Conservation (phyloP, 176 grass and related monocot genomes). For the Sorghum bicolor region DNA sequence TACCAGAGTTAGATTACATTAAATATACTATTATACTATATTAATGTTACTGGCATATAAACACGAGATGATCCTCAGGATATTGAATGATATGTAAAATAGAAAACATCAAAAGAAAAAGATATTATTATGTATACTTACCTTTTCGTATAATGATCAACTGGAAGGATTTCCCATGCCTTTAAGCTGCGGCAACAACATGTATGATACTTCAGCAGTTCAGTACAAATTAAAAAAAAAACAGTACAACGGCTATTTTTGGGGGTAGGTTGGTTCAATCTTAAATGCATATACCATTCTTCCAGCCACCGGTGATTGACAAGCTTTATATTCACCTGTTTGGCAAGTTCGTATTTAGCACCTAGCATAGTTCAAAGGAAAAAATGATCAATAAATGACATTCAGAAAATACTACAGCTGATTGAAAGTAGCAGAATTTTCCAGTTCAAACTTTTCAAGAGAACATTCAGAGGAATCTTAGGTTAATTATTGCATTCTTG, state of each 20-base stretch:
- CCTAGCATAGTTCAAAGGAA: slow-evolving; percentile 36
- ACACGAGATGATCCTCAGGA: neutral
- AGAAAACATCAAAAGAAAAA: neutral
- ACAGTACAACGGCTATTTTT: neutral
- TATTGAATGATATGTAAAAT: neutral
- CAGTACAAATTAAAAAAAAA: neutral
- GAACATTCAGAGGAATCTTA: neutral
- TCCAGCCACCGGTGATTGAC: slow-evolving; percentile 78
- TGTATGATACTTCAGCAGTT: slow-evolving; percentile 5
- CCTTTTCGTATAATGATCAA: slow-evolving; percentile 67
- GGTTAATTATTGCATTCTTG: neutral
- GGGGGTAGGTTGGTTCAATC: neutral
- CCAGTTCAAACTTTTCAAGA: neutral
- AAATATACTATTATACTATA: neutral
- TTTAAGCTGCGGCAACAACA: slow-evolving; percentile 53
- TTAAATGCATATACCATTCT: slow-evolving; percentile 50
- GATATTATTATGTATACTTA: neutral
- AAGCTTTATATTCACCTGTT: slow-evolving; percentile 55
- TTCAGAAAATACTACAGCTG: neutral
- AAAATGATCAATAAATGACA: neutral
- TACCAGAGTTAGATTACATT: slow-evolving; percentile 3
- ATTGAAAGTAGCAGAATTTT: slow-evolving; percentile 1
- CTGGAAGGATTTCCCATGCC: slow-evolving; percentile 61
- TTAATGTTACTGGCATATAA: neutral
- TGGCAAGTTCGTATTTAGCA: slow-evolving; percentile 66